Evolutionary conservation across 2,329 filamentous ascomycete genomes (phyloP), one percentile per base, ranked within the genome.

Genomic region (Aspergillus tamarii): DNA sequence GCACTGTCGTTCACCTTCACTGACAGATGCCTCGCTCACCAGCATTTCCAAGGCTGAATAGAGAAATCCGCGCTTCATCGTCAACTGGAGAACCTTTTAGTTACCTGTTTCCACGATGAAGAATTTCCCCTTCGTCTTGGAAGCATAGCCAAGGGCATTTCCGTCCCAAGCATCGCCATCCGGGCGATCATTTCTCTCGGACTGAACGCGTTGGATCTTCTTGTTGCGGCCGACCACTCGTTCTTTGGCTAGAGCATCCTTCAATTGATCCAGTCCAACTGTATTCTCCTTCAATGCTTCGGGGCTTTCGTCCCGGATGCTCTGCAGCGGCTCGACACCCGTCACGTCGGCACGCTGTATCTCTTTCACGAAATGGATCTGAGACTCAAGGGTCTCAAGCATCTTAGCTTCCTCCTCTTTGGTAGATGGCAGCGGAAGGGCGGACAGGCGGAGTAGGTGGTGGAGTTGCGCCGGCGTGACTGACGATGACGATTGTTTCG

Each of bases 301-400:
- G 6, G 70, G 67, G n/a, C 74, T 83, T 64, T 83, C 94, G 75
- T 98, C 94, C 59, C 92, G 88, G 62, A 98, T 90, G 52, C 90
- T 89, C 57, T 87, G 84, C 50, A 99, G 80, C 0, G 95, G 94
- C 61, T 88, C 84, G 0, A 97, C 83, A 4, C 85, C 88, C 0
- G 83, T 79, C 0, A 92, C 94, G 76, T 96, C 86, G 56, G 97
- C 89, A 52, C 84, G 82, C 73, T 96, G 94, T 23, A 98, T 89
- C 66, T 93, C 88, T 65, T 87, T 89, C n/a, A 98, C 93, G 74
- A 99, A 99, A 72, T 91, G 90, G 0, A 99, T 86, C 75, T 99
- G 95, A 36, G 91, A 88, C 59, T 89, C 85, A 2, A 99, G 84
- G 1, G 90, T 94, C 26, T 85, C 75, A 4, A 96, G 84, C 87